phyloP scores from a whole-genome alignment of 1,284 basidiomycete species.

The Papiliotrema terrestris region DNA sequence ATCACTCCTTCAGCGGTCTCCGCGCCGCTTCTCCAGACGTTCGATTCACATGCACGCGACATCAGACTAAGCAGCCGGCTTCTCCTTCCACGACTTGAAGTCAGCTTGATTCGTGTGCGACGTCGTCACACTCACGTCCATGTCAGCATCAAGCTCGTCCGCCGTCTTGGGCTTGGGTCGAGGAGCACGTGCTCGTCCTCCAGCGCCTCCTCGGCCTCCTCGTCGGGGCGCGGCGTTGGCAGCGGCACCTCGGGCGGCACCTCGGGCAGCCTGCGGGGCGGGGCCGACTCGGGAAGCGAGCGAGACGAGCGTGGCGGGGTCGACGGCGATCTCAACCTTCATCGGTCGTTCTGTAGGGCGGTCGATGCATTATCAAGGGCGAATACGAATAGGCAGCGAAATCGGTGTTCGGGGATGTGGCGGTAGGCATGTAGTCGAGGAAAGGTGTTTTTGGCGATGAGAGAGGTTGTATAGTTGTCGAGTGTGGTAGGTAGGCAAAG shows the following conservation, averaged over 20 bases:
- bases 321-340: slow-evolving; percentile 96
- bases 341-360: slow-evolving; percentile 75
- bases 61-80: slow-evolving; percentile 14
- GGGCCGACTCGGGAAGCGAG: slow-evolving; percentile 57
- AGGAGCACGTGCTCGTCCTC: slow-evolving; percentile 43
- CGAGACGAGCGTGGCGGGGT: slow-evolving; percentile 71
- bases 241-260: neutral
- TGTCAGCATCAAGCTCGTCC: slow-evolving; percentile 62
- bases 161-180: slow-evolving; percentile 51
- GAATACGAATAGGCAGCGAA: slow-evolving; percentile 15
- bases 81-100: slow-evolving; percentile 36
- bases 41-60: neutral
- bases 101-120: neutral
- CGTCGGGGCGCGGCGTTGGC: slow-evolving; percentile 5
- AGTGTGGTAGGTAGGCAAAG: neutral
- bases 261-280: slow-evolving; percentile 51
- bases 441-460: neutral
- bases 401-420: neutral
- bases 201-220: slow-evolving; percentile 46
- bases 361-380: slow-evolving; percentile 10
- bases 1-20: too few relatives aligned
- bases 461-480: neutral
- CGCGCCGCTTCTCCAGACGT: neutral
- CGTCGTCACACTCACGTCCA: slow-evolving; percentile 59
- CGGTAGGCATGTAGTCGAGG: neutral